Evolutionary conservation across 306 rosid genomes (phyloP).

Genomic region (Glycine latifolia): DNA sequence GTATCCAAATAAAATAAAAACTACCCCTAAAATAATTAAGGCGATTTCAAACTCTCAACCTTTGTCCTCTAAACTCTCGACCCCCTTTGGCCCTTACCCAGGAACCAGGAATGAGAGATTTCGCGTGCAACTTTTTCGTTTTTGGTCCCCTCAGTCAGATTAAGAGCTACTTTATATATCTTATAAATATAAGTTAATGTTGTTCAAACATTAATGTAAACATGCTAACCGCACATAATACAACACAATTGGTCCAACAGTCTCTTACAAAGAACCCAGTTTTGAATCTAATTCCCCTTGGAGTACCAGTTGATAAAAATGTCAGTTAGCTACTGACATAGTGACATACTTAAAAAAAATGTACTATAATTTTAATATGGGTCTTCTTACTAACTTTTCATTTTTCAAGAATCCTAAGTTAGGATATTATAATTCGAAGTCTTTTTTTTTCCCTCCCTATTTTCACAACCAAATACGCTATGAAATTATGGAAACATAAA

Average conservation of each 20-base stretch:
- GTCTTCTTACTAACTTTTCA: too few species aligned
- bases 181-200: background rate
- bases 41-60: background rate
- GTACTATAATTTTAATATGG: too few species aligned
- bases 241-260: too few species aligned
- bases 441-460: background rate
- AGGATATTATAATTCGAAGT: too few species aligned
- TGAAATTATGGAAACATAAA: background rate
- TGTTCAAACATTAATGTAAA: slow-evolving; percentile 20
- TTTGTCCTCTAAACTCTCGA: slow-evolving; percentile 19
- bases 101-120: background rate
- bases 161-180: background rate
- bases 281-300: background rate
- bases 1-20: too few species aligned
- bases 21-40: too few species aligned
- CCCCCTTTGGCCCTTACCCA: background rate
- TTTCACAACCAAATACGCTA: background rate
- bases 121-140: background rate
- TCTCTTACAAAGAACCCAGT: slow-evolving; percentile 13
- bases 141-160: slow-evolving; percentile 47
- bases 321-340: too few species aligned
- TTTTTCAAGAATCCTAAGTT: too few species aligned
- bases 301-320: too few species aligned
- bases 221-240: slow-evolving; percentile 26
- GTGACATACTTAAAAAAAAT: too few species aligned